Evolutionary conservation across 805 yeast genomes (phyloP).

Genomic region (Grigorovia jiainica): DNA sequence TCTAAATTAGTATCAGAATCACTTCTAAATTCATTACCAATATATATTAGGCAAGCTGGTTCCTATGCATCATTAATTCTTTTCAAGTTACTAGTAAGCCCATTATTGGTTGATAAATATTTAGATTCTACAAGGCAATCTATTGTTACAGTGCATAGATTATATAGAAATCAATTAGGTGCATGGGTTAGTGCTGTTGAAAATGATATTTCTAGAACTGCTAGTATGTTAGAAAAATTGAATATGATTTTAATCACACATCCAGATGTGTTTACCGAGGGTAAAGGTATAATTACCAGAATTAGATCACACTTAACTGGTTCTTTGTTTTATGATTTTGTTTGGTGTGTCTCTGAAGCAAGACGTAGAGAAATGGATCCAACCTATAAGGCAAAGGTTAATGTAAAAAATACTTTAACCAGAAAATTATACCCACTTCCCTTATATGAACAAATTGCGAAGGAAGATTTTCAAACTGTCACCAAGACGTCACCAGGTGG

Average conservation of each 20-base stretch:
- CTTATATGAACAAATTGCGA: conserved; percentile 80
- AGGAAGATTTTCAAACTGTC: conserved; percentile 78
- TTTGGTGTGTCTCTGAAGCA: conserved; percentile 93
- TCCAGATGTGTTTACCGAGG: conserved; percentile 69
- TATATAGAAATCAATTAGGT: conserved; percentile 76
- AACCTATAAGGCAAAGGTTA: conserved; percentile 12
- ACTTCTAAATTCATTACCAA: conserved; percentile 74
- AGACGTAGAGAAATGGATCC: conserved; percentile 54
- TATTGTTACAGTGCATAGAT: conserved; percentile 83
- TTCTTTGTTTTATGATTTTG: conserved; percentile 81
- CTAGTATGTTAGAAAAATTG: conserved; percentile 80
- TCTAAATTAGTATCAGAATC: conserved; percentile 59
- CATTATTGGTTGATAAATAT: conserved; percentile 53
- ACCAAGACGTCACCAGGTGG: conserved; percentile 88
- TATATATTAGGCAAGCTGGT: conserved; percentile 78
- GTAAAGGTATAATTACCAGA: conserved; percentile 67
- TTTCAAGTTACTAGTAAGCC: conserved; percentile 74
- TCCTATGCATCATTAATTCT: conserved; percentile 69
- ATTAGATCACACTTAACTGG: conserved; percentile 92
- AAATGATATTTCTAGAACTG: conserved; percentile 84
- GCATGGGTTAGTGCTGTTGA: conserved; percentile 82
- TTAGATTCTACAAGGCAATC: conserved; percentile 87
- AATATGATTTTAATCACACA: conserved; percentile 80
- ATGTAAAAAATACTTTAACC: conserved; percentile 8
- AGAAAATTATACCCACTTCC: conserved; percentile 64